phyloP scores from a whole-genome alignment of 352 stramenopile genomes.

The Phytophthora pini region DNA sequence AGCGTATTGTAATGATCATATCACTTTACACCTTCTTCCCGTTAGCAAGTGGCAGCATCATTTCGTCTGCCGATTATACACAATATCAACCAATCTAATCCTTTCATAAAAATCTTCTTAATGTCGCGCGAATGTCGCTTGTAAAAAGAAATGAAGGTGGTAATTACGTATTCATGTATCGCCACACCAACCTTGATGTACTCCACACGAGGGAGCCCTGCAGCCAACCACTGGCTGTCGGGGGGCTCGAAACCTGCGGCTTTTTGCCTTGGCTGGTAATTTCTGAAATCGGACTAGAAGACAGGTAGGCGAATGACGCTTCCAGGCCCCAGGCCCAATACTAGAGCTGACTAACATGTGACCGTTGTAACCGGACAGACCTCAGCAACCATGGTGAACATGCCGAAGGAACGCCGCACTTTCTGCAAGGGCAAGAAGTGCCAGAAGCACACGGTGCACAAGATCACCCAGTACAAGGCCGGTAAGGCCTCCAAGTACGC shows the following conservation, averaged over 20 bases:
- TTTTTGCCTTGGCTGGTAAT: constrained; percentile 51
- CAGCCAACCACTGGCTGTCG: constrained; percentile 44
- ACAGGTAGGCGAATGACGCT: constrained; percentile 58
- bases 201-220: constrained; percentile 2
- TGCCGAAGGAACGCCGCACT: constrained; percentile 99
- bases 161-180: constrained; percentile 8
- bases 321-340: too few species aligned
- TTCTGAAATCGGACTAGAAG: constrained; percentile 91
- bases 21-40: too few species aligned
- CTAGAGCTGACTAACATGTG: constrained; percentile 15
- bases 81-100: not conserved
- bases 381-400: constrained; percentile 98
- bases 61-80: too few species aligned
- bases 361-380: constrained; percentile 41
- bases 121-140: not conserved
- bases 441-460: constrained; percentile 99
- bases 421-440: constrained; percentile 99
- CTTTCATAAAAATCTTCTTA: not conserved
- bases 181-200: not conserved
- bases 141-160: not conserved
- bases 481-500: constrained; percentile 99
- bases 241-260: constrained; percentile 32
- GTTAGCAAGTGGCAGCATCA: too few species aligned
- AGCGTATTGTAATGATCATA: too few species aligned
- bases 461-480: constrained; percentile 99